phyloP scores from a whole-genome alignment of 129 eudicot genomes.

The Saposhnikovia divaricata region DNA sequence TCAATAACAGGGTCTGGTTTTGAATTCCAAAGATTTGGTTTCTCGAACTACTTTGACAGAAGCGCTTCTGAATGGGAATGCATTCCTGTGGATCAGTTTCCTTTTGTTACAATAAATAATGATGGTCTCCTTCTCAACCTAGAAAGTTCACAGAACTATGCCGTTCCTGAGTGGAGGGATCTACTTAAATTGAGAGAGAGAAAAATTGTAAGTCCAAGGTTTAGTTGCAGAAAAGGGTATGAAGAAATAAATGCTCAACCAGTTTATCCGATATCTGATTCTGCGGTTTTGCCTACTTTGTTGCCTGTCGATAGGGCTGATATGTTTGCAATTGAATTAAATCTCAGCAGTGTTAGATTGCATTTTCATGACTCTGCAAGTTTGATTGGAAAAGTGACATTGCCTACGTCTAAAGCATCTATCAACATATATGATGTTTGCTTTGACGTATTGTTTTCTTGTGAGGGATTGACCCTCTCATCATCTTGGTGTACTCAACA shows the following conservation, averaged over 20 bases:
- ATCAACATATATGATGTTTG: conserved; percentile 27
- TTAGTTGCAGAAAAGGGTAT: conserved; percentile 23
- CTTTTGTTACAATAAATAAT: conserved; percentile 49
- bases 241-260: conserved; percentile 15
- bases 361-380: conserved; percentile 82
- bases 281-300: not conserved
- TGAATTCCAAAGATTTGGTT: conserved; percentile 44
- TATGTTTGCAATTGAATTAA: conserved; percentile 26
- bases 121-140: conserved; percentile 33
- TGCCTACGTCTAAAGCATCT: conserved; percentile 47
- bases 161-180: conserved; percentile 46
- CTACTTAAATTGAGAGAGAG: conserved; percentile 24
- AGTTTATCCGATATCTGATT: conserved; percentile 11
- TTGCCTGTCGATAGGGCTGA: conserved; percentile 8
- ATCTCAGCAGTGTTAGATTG: conserved; percentile 38
- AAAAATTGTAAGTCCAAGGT: conserved; percentile 24
- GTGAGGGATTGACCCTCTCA: conserved; percentile 57
- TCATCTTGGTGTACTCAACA: conserved; percentile 57
- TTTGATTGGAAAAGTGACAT: conserved; percentile 46
- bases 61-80: conserved; percentile 42
- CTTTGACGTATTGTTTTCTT: conserved; percentile 57
- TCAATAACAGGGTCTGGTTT: conserved; percentile 29
- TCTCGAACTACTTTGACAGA: conserved; percentile 34
- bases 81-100: conserved; percentile 48
- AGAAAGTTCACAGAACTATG: conserved; percentile 34